Evolutionary conservation across 1,139 yeast species (phyloP).

Genomic region (Kodamaea anthophila): DNA sequence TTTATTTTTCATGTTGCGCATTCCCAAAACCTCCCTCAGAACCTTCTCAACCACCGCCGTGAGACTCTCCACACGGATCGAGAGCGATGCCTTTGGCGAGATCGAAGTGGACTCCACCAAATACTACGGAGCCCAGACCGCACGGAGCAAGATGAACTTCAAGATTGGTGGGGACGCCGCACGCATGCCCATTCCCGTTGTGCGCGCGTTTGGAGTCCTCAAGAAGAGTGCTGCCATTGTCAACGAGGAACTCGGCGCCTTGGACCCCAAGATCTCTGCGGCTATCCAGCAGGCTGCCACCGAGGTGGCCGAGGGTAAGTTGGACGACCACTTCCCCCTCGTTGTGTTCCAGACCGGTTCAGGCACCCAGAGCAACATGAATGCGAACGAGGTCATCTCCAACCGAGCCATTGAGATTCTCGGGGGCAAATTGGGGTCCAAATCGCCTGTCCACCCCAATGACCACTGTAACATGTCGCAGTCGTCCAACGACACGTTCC

Average conservation of each 20-base stretch:
- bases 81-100: constrained; percentile 95
- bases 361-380: constrained; percentile 98
- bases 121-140: constrained; percentile 99
- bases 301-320: constrained; percentile 88
- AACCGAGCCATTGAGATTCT: constrained; percentile 94
- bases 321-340: constrained; percentile 91
- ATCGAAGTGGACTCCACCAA: constrained; percentile 79
- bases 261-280: constrained; percentile 74
- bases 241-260: constrained; percentile 69
- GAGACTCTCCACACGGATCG: constrained; percentile 50
- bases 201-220: constrained; percentile 86
- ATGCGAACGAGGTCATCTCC: constrained; percentile 96
- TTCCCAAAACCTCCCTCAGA: constrained; percentile 14
- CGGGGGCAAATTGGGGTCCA: constrained; percentile 89
- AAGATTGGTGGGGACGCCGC: constrained; percentile 92
- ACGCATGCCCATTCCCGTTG: constrained; percentile 82
- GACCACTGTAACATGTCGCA: constrained; percentile 99
- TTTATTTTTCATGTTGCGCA: too few species aligned
- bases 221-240: constrained; percentile 95
- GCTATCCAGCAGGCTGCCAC: constrained; percentile 94
- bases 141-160: constrained; percentile 86
- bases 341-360: constrained; percentile 99
- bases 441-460: constrained; percentile 93
- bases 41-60: constrained; percentile 23
- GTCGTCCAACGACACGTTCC: constrained; percentile 97